Percentiles rank a stretch among this genome's conserved stretches.
Conservation (phyloP, 2,329 filamentous ascomycete genomes). For the Leptographium lundbergii region DNA sequence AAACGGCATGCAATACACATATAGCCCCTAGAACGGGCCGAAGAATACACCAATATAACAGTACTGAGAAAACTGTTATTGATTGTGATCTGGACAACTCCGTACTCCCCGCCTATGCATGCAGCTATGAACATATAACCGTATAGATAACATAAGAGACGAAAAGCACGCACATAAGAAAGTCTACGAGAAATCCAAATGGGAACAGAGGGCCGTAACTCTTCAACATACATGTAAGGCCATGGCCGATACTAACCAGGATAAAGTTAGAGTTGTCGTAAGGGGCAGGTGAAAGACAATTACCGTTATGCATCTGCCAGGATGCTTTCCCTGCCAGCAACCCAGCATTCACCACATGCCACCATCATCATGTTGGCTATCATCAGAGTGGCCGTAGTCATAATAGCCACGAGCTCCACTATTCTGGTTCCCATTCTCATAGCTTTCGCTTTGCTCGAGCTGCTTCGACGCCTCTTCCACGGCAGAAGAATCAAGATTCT, state of each 20-base stretch:
- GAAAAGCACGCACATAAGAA: neutral
- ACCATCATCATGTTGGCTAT: conserved; percentile 11
- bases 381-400: conserved; percentile 11
- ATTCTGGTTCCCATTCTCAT: neutral
- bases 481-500: neutral
- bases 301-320: neutral
- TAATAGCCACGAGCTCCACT: conserved; percentile 12
- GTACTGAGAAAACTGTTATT: neutral
- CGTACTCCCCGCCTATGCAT: conserved; percentile 3
- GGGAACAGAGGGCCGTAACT: neutral
- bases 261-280: neutral
- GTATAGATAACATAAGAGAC: neutral
- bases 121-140: neutral
- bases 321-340: neutral
- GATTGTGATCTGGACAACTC: neutral
- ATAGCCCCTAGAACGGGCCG: neutral
- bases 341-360: conserved; percentile 16
- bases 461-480: neutral
- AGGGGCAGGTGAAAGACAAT: neutral
- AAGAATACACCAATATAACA: too few species aligned
- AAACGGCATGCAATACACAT: neutral
- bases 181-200: neutral
- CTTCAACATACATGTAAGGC: neutral
- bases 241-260: neutral
- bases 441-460: neutral